These are phyloP conservation scores for Paracamarosporium sp. DNA, from an alignment of 2,329 filamentous ascomycete species.

Conservation along the genomic window DNA sequence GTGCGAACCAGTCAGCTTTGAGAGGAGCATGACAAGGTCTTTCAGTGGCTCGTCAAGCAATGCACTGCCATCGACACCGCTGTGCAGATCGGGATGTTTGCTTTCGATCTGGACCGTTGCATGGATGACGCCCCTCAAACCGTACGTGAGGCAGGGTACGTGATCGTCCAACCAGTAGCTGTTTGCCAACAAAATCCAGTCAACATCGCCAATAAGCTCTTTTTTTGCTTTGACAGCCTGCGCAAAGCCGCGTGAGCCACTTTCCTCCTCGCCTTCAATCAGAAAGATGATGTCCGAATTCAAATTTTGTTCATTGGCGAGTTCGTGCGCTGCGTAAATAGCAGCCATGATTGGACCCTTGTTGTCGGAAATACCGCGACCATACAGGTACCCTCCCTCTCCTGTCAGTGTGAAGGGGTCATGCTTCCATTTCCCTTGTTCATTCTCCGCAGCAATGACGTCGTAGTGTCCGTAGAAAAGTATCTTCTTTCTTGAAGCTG, in stretches of 20 bases:
- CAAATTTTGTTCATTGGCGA: slow-evolving; percentile 82
- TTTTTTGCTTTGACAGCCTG: slow-evolving; percentile 82
- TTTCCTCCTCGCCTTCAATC: slow-evolving; percentile 97
- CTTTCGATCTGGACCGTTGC: slow-evolving; percentile 90
- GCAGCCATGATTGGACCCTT: slow-evolving; percentile 96
- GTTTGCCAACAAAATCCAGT: slow-evolving; percentile 95
- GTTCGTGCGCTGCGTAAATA: slow-evolving; percentile 88
- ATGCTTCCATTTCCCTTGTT: slow-evolving; percentile 80
- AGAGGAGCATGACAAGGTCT: slow-evolving; percentile 83
- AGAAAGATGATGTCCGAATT: slow-evolving; percentile 91
- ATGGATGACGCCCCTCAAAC: slow-evolving; percentile 90
- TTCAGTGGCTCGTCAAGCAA: slow-evolving; percentile 91
- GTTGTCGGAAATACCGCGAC: slow-evolving; percentile 95
- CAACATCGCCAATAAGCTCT: slow-evolving; percentile 83
- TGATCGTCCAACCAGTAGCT: slow-evolving; percentile 99
- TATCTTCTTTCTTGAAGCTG: slow-evolving; percentile 78
- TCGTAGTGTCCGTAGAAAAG: slow-evolving; percentile 99
- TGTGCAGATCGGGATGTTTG: slow-evolving; percentile 86
- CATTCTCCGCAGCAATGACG: slow-evolving; percentile 87
- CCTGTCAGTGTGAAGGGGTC: slow-evolving; percentile 92
- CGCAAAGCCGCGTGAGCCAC: slow-evolving; percentile 88
- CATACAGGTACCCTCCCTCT: slow-evolving; percentile 90
- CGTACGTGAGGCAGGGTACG: slow-evolving; percentile 93
- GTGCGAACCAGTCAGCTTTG: slow-evolving; percentile 79
- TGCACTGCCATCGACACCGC: slow-evolving; percentile 93